A percentile compares a stretch with the other conserved stretches of the same genome.
phyloP scores from a whole-genome alignment of 2,329 filamentous ascomycete genomes.

The Rasamsonia emersonii region DNA sequence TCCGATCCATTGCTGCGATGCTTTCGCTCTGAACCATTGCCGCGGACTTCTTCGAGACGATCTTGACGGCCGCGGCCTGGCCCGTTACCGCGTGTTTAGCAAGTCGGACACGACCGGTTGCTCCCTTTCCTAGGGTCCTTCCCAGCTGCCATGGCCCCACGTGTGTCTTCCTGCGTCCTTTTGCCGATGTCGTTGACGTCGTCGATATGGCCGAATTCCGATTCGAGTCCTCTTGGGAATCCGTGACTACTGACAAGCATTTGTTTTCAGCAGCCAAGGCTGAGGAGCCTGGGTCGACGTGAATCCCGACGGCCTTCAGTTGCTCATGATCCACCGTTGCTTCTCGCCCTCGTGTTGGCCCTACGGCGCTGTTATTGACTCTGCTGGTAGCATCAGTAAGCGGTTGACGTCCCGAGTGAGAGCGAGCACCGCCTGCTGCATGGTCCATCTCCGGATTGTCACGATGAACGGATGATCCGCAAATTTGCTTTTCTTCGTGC shows the following conservation, averaged over 20 bases:
- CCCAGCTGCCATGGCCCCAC: slow-evolving; percentile 94
- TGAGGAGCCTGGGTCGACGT: slow-evolving; percentile 22
- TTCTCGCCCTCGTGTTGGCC: slow-evolving; percentile 10
- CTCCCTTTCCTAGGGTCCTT: slow-evolving; percentile 78
- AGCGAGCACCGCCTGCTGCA: slow-evolving; percentile 5
- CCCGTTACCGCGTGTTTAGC: slow-evolving; percentile 72
- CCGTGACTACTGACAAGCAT: slow-evolving; percentile 44
- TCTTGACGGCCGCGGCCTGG: slow-evolving; percentile 86
- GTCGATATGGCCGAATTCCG: slow-evolving; percentile 46
- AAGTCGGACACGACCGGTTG: slow-evolving; percentile 77
- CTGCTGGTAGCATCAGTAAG: slow-evolving; percentile 43
- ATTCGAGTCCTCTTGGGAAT: slow-evolving; percentile 42
- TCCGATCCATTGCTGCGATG: slow-evolving; percentile 70
- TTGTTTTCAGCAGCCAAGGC: slow-evolving; percentile 38
- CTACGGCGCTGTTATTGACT: slow-evolving; percentile 34
- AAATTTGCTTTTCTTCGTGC: background rate
- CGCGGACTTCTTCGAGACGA: slow-evolving; percentile 75
- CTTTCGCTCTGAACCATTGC: slow-evolving; percentile 78
- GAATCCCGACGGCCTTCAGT: slow-evolving; percentile 15
- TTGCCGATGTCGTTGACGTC: slow-evolving; percentile 46
- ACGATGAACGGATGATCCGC: background rate
- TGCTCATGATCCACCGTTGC: slow-evolving; percentile 7
- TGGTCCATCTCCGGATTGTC: slow-evolving; percentile 18
- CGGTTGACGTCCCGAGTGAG: slow-evolving; percentile 25
- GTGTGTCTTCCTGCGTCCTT: slow-evolving; percentile 56